Evolutionary conservation across 2,329 filamentous ascomycete genomes (phyloP), one percentile per base, ranked within the genome.

Genomic region (Aspergillus piperis): DNA sequence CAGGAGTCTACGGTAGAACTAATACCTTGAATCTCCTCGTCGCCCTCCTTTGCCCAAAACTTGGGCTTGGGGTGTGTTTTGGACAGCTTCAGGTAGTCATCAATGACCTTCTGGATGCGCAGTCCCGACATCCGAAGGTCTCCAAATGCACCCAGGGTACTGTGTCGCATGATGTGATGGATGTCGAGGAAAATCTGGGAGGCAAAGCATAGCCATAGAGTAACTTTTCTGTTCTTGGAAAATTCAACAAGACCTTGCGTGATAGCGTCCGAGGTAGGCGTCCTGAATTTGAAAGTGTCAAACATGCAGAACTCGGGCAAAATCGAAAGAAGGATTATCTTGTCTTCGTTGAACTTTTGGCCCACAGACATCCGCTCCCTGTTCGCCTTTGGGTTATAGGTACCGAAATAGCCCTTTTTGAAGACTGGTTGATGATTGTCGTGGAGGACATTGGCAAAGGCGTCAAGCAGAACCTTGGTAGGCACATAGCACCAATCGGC

Each of bases 331-430:
- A 77, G 58, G 15, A 77, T 61, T 38, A 71, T 69, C 50, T 72
- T 73, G 61, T 77, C 73, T 64, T 77, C 73, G 4, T 70, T 61
- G 57, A 73, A 75, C 60, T 74, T 74, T 21, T 74, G 61, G 15
- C 62, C 54, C 8, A 62, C 25, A 30, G 59, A 70, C 67, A 73
- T 76, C 39, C 62, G 58, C 4, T 61, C 50, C 57, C 74, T 67
- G 60, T 75, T 61, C 19, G 64, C 69, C 4, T 64, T 66, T 1
- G 71, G 67, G 51, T 74, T 51, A 62, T 76, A 76, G 1, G 39
- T 65, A 11, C 72, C 71, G 55, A 70, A 75, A 47, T 66, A 64
- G 0, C 69, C 71, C 23, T 60, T 61, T 50, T 68, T 72, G 36
- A 70, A 69, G 51, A 70, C 64, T 25, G 72, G 72, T 10, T 67